Conservation (phyloP, 768 basidiomycete genomes). For the Podaxis sp. region DNA sequence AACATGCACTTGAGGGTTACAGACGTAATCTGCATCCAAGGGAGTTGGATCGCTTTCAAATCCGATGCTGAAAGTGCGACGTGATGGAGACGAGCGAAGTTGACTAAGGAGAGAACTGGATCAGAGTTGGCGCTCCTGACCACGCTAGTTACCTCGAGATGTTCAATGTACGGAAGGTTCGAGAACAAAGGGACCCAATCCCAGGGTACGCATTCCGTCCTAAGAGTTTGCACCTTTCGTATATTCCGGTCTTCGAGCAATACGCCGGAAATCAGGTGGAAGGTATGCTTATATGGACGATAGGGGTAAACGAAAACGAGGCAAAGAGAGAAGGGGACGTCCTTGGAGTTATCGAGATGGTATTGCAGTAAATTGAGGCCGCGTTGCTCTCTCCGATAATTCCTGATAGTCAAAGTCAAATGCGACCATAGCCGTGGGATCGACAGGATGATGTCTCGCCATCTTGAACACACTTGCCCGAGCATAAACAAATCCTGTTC, state of each 20-base stretch:
- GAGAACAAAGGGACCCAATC: background rate
- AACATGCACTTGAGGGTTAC: background rate
- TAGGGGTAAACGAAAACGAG: background rate
- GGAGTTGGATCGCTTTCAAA: background rate
- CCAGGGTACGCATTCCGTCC: background rate
- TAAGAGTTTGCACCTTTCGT: background rate
- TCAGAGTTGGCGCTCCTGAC: background rate
- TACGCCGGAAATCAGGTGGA: background rate
- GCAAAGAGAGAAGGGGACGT: background rate
- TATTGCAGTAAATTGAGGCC: background rate
- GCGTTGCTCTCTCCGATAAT: background rate
- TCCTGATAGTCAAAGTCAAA: background rate
- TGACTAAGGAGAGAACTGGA: background rate
- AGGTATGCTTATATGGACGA: background rate
- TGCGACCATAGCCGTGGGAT: background rate
- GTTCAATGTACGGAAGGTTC: background rate
- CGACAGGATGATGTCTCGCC: background rate
- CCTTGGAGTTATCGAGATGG: background rate
- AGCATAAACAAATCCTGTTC: background rate
- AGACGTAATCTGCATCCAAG: slow-evolving; percentile 8
- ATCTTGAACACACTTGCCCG: background rate
- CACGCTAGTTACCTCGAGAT: background rate
- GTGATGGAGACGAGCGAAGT: background rate
- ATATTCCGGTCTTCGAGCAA: background rate
- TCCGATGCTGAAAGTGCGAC: background rate